Evolutionary conservation across 1,139 yeast genomes (phyloP), one percentile per base, ranked within the genome.

Genomic region (Debaryomyces coudertii): DNA sequence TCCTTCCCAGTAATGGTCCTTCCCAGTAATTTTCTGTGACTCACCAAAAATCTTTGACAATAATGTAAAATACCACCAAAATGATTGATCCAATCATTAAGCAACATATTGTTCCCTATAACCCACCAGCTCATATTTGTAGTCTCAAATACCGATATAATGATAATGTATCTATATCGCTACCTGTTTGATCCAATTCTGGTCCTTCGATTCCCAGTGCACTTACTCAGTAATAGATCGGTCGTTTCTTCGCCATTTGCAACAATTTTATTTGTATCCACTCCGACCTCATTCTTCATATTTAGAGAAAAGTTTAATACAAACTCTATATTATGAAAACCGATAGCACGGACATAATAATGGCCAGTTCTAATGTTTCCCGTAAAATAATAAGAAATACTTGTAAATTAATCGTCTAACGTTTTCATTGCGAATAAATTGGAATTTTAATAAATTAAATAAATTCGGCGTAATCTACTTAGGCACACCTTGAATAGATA

Each of bases 311-410:
- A 12, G 14, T 29, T 14, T 3, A 24, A 47, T 35, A 44, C 35
- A 46, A 71, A 38, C 67, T 68, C 46, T 69, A 74, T 45, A 69
- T 71, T 28, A 73, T 62, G 53, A 74, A 73, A 5, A 78, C 71
- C 22, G 73, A 63, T 27, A 74, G 61, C 12, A 74, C 79, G 7
- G 79, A 73, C 12, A 74, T 65, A 47, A 74, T 73, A 50, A 74
- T 73, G 4, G 78, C 79, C 62, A 70, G 72, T 51, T 74, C 79
- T 37, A 74, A 55, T 1, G 78, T 72, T 47, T 74, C 79, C 45
- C 79, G 58, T 20, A 74, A 60, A n/a, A 74, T 74, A 20, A 74
- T 73, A 39, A 74, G 65, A 45, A 74, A 74, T 33, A 71, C 73
- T 55, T 74, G 79, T 39, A 52, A 74, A 74, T 48, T 63, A 69